Percentiles rank a stretch among this genome's conserved stretches.
Evolutionary conservation across 1,284 basidiomycete species (phyloP).

Genomic region (Ganoderma resinaceum): DNA sequence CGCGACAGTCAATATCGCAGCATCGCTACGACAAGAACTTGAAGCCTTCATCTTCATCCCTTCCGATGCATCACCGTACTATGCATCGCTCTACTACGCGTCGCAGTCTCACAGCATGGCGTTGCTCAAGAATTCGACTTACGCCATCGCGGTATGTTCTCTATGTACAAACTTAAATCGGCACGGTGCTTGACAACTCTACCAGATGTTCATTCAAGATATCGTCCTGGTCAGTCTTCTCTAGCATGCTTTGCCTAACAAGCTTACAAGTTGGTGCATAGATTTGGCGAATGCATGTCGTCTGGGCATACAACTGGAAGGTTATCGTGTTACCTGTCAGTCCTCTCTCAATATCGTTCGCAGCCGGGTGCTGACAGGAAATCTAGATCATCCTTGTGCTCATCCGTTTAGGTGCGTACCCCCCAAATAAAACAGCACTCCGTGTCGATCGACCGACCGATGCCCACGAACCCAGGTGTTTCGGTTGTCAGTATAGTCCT

Average conservation of each 20-base stretch:
- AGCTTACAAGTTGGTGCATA: neutral
- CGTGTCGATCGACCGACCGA: neutral
- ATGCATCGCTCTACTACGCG: conserved; percentile 11
- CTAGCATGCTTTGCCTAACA: neutral
- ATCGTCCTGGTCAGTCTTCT: neutral
- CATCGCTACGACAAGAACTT: conserved; percentile 10
- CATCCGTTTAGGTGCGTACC: neutral
- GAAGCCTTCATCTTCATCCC: conserved; percentile 17
- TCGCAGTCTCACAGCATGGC: neutral
- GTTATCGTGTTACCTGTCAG: conserved; percentile 11
- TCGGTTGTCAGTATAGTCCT: neutral
- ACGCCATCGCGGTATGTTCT: conserved; percentile 9
- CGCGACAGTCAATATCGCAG: conserved; percentile 7
- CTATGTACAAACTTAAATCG: neutral
- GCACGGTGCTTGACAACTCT: neutral
- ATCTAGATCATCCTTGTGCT: neutral
- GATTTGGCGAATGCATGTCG: conserved; percentile 18
- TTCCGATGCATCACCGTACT: conserved; percentile 1
- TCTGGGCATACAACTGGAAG: conserved; percentile 12
- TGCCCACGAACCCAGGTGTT: neutral
- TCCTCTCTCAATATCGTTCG: neutral
- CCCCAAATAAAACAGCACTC: neutral
- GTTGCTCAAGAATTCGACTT: conserved; percentile 5
- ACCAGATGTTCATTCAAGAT: neutral
- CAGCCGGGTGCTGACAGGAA: neutral